Evolutionary conservation across 495 filamentous ascomycete species (phyloP), one percentile per base, ranked within the genome.

Genomic region (Talaromyces liani): DNA sequence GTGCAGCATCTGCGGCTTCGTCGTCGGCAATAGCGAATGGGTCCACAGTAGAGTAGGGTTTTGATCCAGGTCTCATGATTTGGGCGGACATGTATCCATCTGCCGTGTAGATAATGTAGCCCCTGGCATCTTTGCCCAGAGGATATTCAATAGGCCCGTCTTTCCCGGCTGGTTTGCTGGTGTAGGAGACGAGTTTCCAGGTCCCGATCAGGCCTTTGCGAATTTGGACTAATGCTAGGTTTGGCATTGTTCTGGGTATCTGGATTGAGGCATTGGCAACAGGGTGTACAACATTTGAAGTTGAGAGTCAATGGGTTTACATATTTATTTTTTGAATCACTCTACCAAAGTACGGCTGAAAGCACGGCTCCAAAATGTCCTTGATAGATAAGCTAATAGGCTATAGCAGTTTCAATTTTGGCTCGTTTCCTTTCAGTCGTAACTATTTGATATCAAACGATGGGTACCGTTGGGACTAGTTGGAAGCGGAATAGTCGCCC

Each of bases 81-180:
- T 73, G 70, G 22, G 66, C 68, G 4, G 68, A 72, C 70, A 73
- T 70, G 64, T 73, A 73, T 12, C 71, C 70, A 60, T 70, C 70
- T 3, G 68, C 62, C 9, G 70, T 70, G 64, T 72, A 73, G 57
- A 70, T 65, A 55, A 72, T 66, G 34, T 69, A 67, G 63, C 71
- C 71, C 12, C 45, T 65, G 36, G 66, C 70, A 57, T 67, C 64
- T 36, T 63, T 61, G 10, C 63, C 68, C 62, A 70, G 66, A 12
- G 71, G 70, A 63, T 67, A 70, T 53, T 25, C 18, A 8, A 25
- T 53, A 25, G 22, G 7, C 2, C 18, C 22, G 7, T 12, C 49
- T 20, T 20, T 20, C 4, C 49, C 20, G 18, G n/a, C 18, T 8
- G 22, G n/a, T 53, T 53, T 53, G 18, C n/a, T 20, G 18, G 7